A percentile compares a stretch with the other conserved stretches of the same genome.
Conservation (phyloP, 139 green algal genomes). For the Chlamydomonas urium region DNA sequence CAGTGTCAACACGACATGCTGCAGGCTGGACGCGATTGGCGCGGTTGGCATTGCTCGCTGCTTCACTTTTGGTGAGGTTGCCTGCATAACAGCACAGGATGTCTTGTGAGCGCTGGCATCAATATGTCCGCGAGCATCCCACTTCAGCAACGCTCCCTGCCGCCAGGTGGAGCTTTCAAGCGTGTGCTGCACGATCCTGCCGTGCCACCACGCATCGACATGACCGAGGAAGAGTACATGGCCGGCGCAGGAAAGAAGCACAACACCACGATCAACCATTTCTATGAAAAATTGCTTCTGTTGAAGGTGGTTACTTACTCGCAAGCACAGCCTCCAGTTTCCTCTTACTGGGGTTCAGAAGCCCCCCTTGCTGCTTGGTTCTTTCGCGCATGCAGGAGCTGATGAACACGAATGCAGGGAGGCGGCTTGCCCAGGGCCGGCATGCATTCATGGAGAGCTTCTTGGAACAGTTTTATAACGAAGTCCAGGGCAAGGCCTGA, state of each 20-base stretch:
- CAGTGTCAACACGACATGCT: not conserved
- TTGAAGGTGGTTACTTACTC: too few relatives aligned
- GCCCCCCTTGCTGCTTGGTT: not conserved
- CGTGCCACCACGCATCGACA: slow-evolving; percentile 26
- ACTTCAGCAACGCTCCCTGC: not conserved
- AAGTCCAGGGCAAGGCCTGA: slow-evolving; percentile 41
- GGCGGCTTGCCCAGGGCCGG: slow-evolving; percentile 37
- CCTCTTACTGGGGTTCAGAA: not conserved
- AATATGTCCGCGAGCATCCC: not conserved
- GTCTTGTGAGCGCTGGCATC: not conserved
- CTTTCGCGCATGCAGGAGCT: slow-evolving; percentile 32
- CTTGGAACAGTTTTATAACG: slow-evolving; percentile 53
- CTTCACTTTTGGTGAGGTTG: slow-evolving; percentile 67
- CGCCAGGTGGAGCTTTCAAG: slow-evolving; percentile 37
- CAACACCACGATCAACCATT: slow-evolving; percentile 76
- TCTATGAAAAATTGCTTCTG: slow-evolving; percentile 76
- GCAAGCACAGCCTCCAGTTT: too few relatives aligned
- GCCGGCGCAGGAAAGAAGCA: not conserved
- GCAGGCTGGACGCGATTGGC: slow-evolving; percentile 74
- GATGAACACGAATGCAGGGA: slow-evolving; percentile 65
- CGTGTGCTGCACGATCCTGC: slow-evolving; percentile 58
- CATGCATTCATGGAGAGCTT: slow-evolving; percentile 65
- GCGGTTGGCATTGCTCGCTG: slow-evolving; percentile 78
- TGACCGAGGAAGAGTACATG: slow-evolving; percentile 63
- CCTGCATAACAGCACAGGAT: not conserved